Evolutionary conservation across 176 grass and related monocot species (phyloP).

Genomic region (Ananas comosus): DNA sequence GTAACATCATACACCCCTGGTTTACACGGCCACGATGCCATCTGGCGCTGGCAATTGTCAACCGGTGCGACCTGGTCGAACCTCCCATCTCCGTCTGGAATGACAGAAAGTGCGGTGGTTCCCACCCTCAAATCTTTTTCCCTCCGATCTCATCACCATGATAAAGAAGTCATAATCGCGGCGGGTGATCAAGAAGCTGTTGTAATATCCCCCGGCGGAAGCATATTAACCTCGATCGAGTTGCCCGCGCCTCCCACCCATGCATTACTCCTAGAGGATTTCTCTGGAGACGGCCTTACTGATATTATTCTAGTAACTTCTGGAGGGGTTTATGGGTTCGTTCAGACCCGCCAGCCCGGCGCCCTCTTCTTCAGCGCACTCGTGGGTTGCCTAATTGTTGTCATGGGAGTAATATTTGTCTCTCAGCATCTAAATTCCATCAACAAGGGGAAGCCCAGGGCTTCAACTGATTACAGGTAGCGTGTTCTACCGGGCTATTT

Average conservation of each 20-base stretch:
- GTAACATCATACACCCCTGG: conserved; percentile 80
- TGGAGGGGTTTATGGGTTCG: conserved; percentile 58
- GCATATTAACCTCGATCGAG: conserved; percentile 56
- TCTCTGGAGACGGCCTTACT: conserved; percentile 71
- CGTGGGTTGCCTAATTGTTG: conserved; percentile 74
- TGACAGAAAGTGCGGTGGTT: conserved; percentile 83
- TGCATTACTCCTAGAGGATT: conserved; percentile 58
- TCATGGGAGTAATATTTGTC: conserved; percentile 80
- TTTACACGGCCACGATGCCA: conserved; percentile 60
- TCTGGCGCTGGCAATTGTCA: conserved; percentile 92
- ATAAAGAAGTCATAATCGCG: conserved; percentile 59
- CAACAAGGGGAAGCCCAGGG: conserved; percentile 45
- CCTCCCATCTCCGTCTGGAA: conserved; percentile 72
- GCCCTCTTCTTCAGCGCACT: conserved; percentile 94
- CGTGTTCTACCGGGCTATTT: not conserved
- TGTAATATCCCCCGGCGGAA: conserved; percentile 63
- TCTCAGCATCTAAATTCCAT: conserved; percentile 72
- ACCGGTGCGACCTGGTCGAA: conserved; percentile 91
- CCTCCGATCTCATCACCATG: conserved; percentile 31
- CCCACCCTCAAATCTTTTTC: conserved; percentile 78
- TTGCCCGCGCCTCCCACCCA: conserved; percentile 72
- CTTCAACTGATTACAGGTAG: conserved; percentile 32
- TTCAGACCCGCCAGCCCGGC: conserved; percentile 84
- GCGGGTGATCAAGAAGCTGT: conserved; percentile 78
- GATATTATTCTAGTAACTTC: conserved; percentile 69